A percentile compares a stretch with the other conserved stretches of the same genome.
Conservation (phyloP, 768 basidiomycete species). For the Termitomyces sp. region DNA sequence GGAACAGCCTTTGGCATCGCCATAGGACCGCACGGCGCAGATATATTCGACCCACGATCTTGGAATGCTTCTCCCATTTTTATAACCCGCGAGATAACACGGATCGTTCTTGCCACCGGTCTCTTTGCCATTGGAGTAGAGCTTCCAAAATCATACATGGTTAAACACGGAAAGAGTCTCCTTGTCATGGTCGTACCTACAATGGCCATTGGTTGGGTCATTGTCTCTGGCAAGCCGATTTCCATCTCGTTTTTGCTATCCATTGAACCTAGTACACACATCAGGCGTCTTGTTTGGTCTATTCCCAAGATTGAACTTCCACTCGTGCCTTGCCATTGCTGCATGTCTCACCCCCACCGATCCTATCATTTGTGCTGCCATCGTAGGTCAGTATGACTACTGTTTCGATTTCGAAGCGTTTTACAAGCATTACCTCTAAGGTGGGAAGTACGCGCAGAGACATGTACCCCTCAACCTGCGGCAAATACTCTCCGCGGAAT, state of each 20-base stretch:
- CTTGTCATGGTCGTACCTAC: constrained; percentile 73
- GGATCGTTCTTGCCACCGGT: constrained; percentile 75
- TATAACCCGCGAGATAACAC: constrained; percentile 57
- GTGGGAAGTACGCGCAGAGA: constrained; percentile 64
- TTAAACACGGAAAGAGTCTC: constrained; percentile 69
- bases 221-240: constrained; percentile 53
- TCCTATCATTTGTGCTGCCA: constrained; percentile 87
- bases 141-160: constrained; percentile 82
- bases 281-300: constrained; percentile 63
- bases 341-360: constrained; percentile 94
- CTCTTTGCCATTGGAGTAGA: constrained; percentile 97
- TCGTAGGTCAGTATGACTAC: constrained; percentile 47
- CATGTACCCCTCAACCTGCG: constrained; percentile 77
- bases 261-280: no score
- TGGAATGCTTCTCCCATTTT: constrained; percentile 46
- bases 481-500: constrained; percentile 81
- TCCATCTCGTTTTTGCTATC: not conserved
- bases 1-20: constrained; percentile 69
- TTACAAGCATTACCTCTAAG: constrained; percentile 25
- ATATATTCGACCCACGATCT: constrained; percentile 70
- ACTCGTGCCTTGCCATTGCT: constrained; percentile 81
- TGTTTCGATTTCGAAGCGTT: not conserved
- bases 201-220: constrained; percentile 83
- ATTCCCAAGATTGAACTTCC: constrained; percentile 67
- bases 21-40: constrained; percentile 70